Base-by-base conservation (phyloP, 2,329 filamentous ascomycete genomes). In the Sporothrix humicola region DNA sequence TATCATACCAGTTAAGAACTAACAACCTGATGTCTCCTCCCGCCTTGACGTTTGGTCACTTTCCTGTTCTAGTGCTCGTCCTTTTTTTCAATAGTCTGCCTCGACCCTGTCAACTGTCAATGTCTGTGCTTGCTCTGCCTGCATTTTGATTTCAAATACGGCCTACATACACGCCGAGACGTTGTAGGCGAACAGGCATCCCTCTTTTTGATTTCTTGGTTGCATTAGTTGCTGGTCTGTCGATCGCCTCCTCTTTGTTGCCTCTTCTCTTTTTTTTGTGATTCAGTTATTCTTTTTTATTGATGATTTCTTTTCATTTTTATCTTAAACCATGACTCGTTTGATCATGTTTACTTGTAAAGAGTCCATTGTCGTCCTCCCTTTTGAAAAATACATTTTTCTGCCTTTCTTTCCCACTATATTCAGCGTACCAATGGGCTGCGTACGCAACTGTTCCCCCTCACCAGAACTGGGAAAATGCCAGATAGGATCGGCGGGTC, bases 141-240 rank as follows among this genome's bases (percentile, higher is more conserved):
- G 52, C 52, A 56, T 26, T 44, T 37, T 65, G 37, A 65, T 65
- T 65, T 46, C 59, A 46, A 65, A 46, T 65, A 46, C 59, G n/a
- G 17, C 37, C 31, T 37, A 37, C 31, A 7, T 5, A 65, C 46
- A 46, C 59, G 37, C 37, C 59, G 17, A 44, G 42, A 46, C 17
- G 56, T 59, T 7, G 56, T 37, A 17, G 56, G 31, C 31, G 31
- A 37, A 37, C 31, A 37, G 7, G 26, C 26, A 15, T 23, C 54
- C n/a, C 12, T 26, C 3, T 10, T 56, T 56, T 20, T 10, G 12
- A 37, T 37, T 37, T 37, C 31, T 5, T 6, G 31, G 31, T 37
- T 37, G 31, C 31, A 7, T 37, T 37, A 7, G 31, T 37, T 37
- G 31, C 31, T 31, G 31, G 31, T 37, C 31, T 37, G 31, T 37